A percentile compares a stretch with the other conserved stretches of the same genome.
Evolutionary conservation across 768 basidiomycete species (phyloP).

Genomic region (Boletus coccyginus): DNA sequence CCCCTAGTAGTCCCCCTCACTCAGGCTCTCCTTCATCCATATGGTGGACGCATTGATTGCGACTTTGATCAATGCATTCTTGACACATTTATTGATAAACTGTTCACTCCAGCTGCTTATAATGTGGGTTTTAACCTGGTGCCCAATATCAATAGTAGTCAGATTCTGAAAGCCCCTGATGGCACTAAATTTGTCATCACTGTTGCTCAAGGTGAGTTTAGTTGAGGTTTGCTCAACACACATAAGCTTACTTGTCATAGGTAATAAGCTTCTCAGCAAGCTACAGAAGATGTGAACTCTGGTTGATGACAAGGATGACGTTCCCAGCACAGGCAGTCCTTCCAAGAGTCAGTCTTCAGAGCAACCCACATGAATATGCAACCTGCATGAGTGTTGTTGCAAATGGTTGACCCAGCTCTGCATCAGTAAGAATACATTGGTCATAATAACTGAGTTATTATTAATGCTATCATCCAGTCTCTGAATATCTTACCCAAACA

Average conservation of each 20-base stretch:
- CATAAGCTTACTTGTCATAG: slow-evolving; percentile 37
- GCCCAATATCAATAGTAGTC: slow-evolving; percentile 53
- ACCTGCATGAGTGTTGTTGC: slow-evolving; percentile 72
- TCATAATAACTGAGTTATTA: neutral
- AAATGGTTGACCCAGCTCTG: slow-evolving; percentile 84
- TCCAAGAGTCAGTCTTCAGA: slow-evolving; percentile 64
- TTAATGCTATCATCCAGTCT: too few relatives aligned
- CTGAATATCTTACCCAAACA: slow-evolving; percentile 65
- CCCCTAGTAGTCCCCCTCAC: slow-evolving; percentile 31
- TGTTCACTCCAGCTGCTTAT: slow-evolving; percentile 87
- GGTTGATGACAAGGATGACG: slow-evolving; percentile 80
- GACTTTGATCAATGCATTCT: slow-evolving; percentile 93
- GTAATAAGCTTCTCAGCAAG: slow-evolving; percentile 78
- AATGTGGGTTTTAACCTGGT: slow-evolving; percentile 93
- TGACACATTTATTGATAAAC: slow-evolving; percentile 86
- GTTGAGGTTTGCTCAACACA: neutral
- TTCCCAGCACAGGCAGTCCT: slow-evolving; percentile 46
- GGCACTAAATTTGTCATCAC: slow-evolving; percentile 94
- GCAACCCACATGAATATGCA: slow-evolving; percentile 95
- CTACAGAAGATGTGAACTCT: slow-evolving; percentile 91
- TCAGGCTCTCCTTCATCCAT: slow-evolving; percentile 48
- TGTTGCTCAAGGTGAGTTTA: slow-evolving; percentile 71
- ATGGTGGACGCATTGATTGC: slow-evolving; percentile 91
- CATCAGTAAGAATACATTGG: slow-evolving; percentile 50
- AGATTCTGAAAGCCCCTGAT: slow-evolving; percentile 73